Conservation (phyloP, 2,329 filamentous ascomycete species). For the Pyricularia grisea region DNA sequence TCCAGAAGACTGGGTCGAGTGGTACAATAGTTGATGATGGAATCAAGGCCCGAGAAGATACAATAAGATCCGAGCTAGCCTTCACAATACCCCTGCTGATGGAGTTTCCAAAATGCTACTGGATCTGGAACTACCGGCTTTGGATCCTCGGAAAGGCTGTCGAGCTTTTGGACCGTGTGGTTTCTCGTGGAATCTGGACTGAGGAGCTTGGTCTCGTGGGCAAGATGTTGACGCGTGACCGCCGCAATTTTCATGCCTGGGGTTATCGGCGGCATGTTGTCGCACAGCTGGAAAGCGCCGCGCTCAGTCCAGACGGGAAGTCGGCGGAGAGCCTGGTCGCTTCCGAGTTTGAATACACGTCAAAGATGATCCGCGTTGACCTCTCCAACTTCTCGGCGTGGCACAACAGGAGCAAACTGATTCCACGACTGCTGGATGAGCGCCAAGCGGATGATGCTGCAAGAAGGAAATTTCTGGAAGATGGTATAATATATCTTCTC, state of each 20-base stretch:
- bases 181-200: constrained; percentile 64
- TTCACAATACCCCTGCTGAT: constrained; percentile 80
- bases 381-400: constrained; percentile 96
- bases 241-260: constrained; percentile 95
- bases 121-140: constrained; percentile 94
- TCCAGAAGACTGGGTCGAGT: constrained; percentile 41
- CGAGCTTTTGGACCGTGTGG: constrained; percentile 42
- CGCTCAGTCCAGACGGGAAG: constrained; percentile 21
- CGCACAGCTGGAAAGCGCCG: constrained; percentile 56
- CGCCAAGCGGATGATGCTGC: constrained; percentile 52
- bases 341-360: constrained; percentile 81
- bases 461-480: constrained; percentile 61
- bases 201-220: constrained; percentile 72
- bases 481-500: constrained; percentile 35
- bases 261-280: constrained; percentile 78
- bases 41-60: constrained; percentile 25
- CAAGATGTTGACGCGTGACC: constrained; percentile 83
- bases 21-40: constrained; percentile 39
- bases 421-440: constrained; percentile 65
- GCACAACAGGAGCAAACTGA: constrained; percentile 83
- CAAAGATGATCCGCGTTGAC: constrained; percentile 73
- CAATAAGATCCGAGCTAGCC: constrained; percentile 63
- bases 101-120: constrained; percentile 93
- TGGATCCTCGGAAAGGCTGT: constrained; percentile 75
- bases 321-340: constrained; percentile 54